These are phyloP conservation scores for Fusarium falciforme DNA, from an alignment of 2,329 filamentous ascomycete species.

Conservation along the genomic window DNA sequence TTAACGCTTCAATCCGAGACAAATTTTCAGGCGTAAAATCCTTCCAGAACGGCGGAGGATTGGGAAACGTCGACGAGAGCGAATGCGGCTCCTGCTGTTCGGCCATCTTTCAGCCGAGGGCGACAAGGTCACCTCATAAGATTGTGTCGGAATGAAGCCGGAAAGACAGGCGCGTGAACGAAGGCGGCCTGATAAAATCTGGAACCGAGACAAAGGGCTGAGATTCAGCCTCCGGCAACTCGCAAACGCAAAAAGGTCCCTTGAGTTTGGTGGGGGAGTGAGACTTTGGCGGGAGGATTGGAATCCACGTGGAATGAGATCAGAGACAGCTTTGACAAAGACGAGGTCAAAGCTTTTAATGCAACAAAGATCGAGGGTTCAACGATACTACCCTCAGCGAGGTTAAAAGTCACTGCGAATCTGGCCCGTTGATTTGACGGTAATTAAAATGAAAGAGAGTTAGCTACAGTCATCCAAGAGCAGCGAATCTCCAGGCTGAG, in stretches of 20 bases:
- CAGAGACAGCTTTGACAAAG: slow-evolving; percentile 1
- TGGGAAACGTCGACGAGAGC: slow-evolving; percentile 78
- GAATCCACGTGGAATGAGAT: slow-evolving; percentile 27
- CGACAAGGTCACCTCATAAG: slow-evolving; percentile 25
- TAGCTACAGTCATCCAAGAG: not conserved
- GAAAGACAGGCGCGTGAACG: not conserved
- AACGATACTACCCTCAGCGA: not conserved
- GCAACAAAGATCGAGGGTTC: not conserved
- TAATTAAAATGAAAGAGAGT: not conserved
- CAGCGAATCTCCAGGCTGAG: not conserved
- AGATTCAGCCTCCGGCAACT: slow-evolving; percentile 8
- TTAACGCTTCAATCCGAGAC: slow-evolving; percentile 62
- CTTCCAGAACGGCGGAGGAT: slow-evolving; percentile 90
- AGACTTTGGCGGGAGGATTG: slow-evolving; percentile 23
- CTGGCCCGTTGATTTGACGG: not conserved
- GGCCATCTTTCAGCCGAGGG: slow-evolving; percentile 62
- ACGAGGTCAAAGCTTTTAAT: slow-evolving; percentile 13
- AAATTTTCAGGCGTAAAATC: slow-evolving; percentile 85
- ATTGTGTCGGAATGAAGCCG: not conserved
- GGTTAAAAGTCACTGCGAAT: not conserved
- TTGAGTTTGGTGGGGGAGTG: slow-evolving; percentile 25
- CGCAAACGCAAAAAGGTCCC: slow-evolving; percentile 8
- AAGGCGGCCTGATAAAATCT: not conserved
- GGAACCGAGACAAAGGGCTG: not conserved
- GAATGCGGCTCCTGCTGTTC: slow-evolving; percentile 61